Evolutionary conservation across 2,329 filamentous ascomycete species (phyloP).

Genomic region (Colletotrichum sp.): DNA sequence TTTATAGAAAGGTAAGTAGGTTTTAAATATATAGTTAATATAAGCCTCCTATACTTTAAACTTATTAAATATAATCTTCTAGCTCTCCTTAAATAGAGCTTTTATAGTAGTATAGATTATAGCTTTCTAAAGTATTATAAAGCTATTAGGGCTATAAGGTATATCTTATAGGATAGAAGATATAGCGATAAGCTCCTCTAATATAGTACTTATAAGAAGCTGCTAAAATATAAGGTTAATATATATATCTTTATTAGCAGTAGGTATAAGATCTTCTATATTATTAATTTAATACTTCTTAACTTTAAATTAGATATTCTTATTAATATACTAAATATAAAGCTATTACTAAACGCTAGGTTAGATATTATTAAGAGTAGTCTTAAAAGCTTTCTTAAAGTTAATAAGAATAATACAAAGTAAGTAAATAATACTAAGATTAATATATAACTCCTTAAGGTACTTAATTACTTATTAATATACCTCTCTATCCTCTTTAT

Average conservation of each 20-base stretch:
- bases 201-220: neutral
- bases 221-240: too few species aligned
- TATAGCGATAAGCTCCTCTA: neutral
- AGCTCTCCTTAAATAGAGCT: neutral
- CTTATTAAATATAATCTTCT: neutral
- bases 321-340: neutral
- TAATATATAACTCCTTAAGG: too few species aligned
- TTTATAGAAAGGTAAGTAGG: too few species aligned
- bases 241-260: neutral
- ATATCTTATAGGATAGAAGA: too few species aligned
- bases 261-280: neutral
- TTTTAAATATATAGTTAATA: too few species aligned
- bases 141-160: too few species aligned
- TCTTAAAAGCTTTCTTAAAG: neutral
- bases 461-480: too few species aligned
- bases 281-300: neutral
- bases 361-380: neutral
- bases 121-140: neutral
- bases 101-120: neutral
- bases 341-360: neutral
- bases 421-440: neutral
- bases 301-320: neutral
- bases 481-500: too few species aligned
- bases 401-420: neutral
- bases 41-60: too few species aligned